These are phyloP conservation scores for Plasmodium gaboni DNA, from an alignment of 169 alveolate species.

Conservation along the genomic window DNA sequence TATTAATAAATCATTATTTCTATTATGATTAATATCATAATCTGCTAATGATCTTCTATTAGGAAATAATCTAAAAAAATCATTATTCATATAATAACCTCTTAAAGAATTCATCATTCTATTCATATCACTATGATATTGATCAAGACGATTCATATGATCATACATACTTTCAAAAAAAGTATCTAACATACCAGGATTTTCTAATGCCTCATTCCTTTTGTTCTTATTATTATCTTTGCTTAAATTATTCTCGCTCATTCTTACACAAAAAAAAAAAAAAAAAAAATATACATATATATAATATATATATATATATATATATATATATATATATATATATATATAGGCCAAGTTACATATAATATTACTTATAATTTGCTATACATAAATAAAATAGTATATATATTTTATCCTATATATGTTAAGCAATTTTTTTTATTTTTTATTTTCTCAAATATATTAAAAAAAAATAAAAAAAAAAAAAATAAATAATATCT, in stretches of 20 bases:
- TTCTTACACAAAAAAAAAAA: neutral
- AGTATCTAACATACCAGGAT: slow-evolving; percentile 15
- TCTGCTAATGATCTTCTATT: slow-evolving; percentile 35
- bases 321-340: neutral
- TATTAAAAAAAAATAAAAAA: no score
- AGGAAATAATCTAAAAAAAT: slow-evolving; percentile 41
- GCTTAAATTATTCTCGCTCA: slow-evolving; percentile 10
- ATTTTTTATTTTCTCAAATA: no score
- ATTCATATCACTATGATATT: slow-evolving; percentile 34
- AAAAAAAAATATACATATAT: neutral
- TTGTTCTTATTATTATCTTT: neutral
- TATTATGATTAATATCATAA: slow-evolving; percentile 18
- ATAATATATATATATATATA: neutral
- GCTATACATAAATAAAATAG: no score
- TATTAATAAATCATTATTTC: slow-evolving; percentile 20
- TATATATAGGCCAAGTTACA: no score
- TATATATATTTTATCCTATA: no score
- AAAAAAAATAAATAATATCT: no score
- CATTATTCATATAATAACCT: slow-evolving; percentile 26
- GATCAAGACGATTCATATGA: slow-evolving; percentile 23
- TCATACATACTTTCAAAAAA: slow-evolving; percentile 42
- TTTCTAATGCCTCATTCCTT: neutral
- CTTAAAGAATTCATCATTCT: slow-evolving; percentile 59
- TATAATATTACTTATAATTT: no score
- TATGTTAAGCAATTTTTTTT: no score